Evolutionary conservation across 2,329 filamentous ascomycete species (phyloP), one percentile per base, ranked within the genome.

Genomic region (Botrytis porri): DNA sequence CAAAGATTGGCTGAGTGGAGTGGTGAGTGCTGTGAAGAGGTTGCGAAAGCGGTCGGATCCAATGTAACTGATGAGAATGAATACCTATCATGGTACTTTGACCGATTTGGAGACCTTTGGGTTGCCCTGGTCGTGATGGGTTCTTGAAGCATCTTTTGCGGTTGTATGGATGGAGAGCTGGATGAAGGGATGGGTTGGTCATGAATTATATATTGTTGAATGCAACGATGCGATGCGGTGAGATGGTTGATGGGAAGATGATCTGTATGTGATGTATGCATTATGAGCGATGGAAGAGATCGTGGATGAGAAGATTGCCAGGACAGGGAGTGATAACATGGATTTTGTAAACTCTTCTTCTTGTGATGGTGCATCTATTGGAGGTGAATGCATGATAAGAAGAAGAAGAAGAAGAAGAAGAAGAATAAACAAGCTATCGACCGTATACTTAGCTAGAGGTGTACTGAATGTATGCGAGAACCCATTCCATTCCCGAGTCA

Each of bases 71-170:
- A 6, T 39, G 25, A 51, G 45, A 20, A 20, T n/a, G 12, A 32
- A 67, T 67, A 67, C 64, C 64, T 67, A 67, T 67, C 64, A 67
- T 39, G 16, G 22, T 35, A 65, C 41, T 48, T 10, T 48, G 62
- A 35, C 62, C 62, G 32, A 16, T 25, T 65, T 48, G 41, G 14
- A 18, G 62, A 35, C 41, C 62, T 32, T 16, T 29, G 41, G n/a
- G 20, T 20, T 20, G n/a, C 25, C 25, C 25, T 41, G 14, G 35
- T 62, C 6, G 60, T 41, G 8, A 18, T 62, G 10, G 37, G 35
- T 39, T 39, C 37, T 16, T 65, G 63, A 16, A 65, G 4, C 10
- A 16, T 62, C 25, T 63, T 12, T 48, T 35, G 41, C 45, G 25
- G 62, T 25, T 64, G 62, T 45, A 25, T 64, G 62, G 62, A 41